Percentiles rank a stretch among this genome's conserved stretches.
phyloP scores from a whole-genome alignment of 306 rosid species.

The Elaeagnus macrophylla region DNA sequence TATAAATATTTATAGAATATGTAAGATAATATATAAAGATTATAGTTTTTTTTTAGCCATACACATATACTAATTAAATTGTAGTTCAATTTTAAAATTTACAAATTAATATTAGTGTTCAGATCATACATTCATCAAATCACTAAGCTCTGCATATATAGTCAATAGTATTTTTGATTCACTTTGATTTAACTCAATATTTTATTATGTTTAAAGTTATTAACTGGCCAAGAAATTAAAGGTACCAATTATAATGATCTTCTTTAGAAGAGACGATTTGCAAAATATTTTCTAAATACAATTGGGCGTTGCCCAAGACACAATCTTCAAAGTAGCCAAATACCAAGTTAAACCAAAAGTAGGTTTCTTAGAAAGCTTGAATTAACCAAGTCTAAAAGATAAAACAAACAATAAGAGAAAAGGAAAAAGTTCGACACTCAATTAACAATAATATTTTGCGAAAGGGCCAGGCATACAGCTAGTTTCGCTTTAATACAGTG shows the following conservation, averaged over 20 bases:
- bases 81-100: too few relatives aligned
- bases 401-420: slow-evolving; percentile 16
- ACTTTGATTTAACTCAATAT: too few relatives aligned
- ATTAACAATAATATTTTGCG: slow-evolving; percentile 16
- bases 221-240: background rate
- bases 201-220: too few relatives aligned
- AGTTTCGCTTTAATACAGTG: slow-evolving; percentile 55
- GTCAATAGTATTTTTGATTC: too few relatives aligned
- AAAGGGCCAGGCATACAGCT: slow-evolving; percentile 10
- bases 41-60: too few relatives aligned
- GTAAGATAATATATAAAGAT: too few relatives aligned
- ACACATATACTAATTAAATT: too few relatives aligned
- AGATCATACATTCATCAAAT: too few relatives aligned
- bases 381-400: slow-evolving; percentile 10
- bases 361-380: slow-evolving; percentile 20
- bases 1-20: too few relatives aligned
- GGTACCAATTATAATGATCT: too few relatives aligned
- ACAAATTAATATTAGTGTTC: too few relatives aligned
- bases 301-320: slow-evolving; percentile 5
- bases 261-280: background rate
- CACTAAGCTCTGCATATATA: too few relatives aligned
- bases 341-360: slow-evolving; percentile 23
- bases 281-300: slow-evolving; percentile 2
- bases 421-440: slow-evolving; percentile 1
- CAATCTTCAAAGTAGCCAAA: slow-evolving; percentile 21